Evolutionary conservation across 441 rosid species (phyloP).

Genomic region (Rhodomyrtus psidioides): DNA sequence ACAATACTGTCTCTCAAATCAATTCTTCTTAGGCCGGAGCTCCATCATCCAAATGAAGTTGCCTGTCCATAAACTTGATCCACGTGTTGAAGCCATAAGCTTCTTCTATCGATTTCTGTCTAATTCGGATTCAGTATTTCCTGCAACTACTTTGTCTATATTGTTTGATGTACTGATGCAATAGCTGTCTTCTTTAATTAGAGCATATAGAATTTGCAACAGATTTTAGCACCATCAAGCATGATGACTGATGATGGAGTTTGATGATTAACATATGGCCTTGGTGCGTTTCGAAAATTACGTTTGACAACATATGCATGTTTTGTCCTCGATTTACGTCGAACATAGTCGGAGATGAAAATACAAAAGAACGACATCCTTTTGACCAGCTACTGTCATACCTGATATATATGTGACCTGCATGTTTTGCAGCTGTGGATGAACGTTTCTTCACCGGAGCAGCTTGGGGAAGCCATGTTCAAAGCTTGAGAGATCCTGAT

Average conservation of each 20-base stretch:
- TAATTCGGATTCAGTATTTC: conserved; percentile 13
- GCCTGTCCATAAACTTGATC: conserved; percentile 26
- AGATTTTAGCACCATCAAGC: neutral
- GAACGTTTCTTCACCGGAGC: neutral
- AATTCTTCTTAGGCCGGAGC: conserved; percentile 49
- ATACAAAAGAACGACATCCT: neutral
- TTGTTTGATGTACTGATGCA: neutral
- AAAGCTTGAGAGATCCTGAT: neutral
- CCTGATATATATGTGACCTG: neutral
- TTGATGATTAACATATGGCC: neutral
- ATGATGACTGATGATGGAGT: neutral
- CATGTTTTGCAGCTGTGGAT: neutral
- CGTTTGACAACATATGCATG: neutral
- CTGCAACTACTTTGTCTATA: conserved; percentile 1
- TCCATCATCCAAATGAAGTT: conserved; percentile 55
- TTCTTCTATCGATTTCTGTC: conserved; percentile 17
- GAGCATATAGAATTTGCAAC: neutral
- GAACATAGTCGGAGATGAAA: neutral
- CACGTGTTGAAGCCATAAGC: conserved; percentile 12
- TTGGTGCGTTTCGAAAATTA: neutral
- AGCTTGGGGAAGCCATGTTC: neutral
- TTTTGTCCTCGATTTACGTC: neutral
- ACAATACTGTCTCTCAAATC: conserved; percentile 60
- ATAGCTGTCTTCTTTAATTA: neutral
- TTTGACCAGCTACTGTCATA: neutral